phyloP scores from a whole-genome alignment of 2,329 filamentous ascomycete species.

The Colletotrichum cordylinicola region DNA sequence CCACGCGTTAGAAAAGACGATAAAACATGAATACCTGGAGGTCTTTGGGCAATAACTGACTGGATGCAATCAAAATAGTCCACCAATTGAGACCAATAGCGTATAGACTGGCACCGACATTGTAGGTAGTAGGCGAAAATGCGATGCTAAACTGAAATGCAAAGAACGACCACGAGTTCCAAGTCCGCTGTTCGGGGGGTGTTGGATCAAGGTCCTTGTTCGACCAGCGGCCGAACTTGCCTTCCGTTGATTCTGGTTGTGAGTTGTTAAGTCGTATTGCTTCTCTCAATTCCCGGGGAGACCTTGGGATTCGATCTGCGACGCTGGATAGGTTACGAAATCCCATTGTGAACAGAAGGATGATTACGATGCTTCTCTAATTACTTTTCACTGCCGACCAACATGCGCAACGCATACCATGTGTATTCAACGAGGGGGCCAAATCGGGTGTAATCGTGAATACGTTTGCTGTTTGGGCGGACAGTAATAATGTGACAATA shows the following conservation, averaged over 20 bases:
- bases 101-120: constrained; percentile 2
- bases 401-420: neutral
- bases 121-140: constrained; percentile 6
- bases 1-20: neutral
- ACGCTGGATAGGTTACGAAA: neutral
- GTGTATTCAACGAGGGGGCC: neutral
- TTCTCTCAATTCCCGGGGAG: neutral
- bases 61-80: neutral
- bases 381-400: neutral
- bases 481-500: neutral
- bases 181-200: neutral
- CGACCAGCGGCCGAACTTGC: neutral
- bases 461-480: fast-evolving
- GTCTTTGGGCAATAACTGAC: neutral
- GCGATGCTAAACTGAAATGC: neutral
- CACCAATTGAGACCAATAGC: constrained; percentile 7
- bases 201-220: constrained; percentile 3
- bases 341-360: neutral
- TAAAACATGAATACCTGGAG: neutral
- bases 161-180: neutral
- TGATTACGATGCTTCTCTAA: neutral
- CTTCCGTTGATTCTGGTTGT: neutral
- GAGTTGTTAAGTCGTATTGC: neutral
- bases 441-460: fast-evolving
- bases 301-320: neutral